These are phyloP conservation scores for Fusarium subglutinans DNA, from an alignment of 2,329 filamentous ascomycete species.

Conservation along the genomic window DNA sequence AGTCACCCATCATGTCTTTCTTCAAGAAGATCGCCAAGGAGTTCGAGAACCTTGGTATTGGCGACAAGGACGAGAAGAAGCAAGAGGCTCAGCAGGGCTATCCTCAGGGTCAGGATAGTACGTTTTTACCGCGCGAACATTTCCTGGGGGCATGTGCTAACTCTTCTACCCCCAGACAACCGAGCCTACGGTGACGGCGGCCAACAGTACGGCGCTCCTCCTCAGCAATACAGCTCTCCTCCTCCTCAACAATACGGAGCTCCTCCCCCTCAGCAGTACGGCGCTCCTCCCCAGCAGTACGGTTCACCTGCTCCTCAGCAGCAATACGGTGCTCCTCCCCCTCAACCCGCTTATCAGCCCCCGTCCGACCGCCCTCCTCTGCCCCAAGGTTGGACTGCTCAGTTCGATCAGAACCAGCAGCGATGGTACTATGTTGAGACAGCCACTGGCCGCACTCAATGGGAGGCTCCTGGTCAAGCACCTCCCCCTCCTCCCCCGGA, in stretches of 20 bases:
- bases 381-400: conserved; percentile 68
- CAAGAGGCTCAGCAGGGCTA: conserved; percentile 18
- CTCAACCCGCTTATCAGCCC: conserved; percentile 46
- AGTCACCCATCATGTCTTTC: conserved; percentile 52
- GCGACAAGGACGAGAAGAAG: conserved; percentile 47
- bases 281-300: conserved; percentile 17
- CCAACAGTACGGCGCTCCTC: conserved; percentile 29
- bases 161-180: conserved; percentile 12
- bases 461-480: conserved; percentile 63
- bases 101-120: conserved; percentile 31
- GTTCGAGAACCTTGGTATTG: conserved; percentile 59
- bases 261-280: conserved; percentile 2
- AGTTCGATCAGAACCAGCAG: conserved; percentile 69
- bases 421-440: conserved; percentile 74
- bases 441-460: conserved; percentile 69
- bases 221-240: conserved; percentile 46
- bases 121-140: not conserved
- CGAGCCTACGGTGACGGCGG: conserved; percentile 42
- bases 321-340: conserved; percentile 41
- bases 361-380: conserved; percentile 58
- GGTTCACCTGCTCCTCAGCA: conserved; percentile 38
- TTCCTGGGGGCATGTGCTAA: not conserved
- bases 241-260: conserved; percentile 31
- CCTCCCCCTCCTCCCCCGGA: conserved; percentile 37
- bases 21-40: conserved; percentile 55